Conservation (phyloP, 371 early-diverging fungal species). For the Rhizopus delemar region DNA sequence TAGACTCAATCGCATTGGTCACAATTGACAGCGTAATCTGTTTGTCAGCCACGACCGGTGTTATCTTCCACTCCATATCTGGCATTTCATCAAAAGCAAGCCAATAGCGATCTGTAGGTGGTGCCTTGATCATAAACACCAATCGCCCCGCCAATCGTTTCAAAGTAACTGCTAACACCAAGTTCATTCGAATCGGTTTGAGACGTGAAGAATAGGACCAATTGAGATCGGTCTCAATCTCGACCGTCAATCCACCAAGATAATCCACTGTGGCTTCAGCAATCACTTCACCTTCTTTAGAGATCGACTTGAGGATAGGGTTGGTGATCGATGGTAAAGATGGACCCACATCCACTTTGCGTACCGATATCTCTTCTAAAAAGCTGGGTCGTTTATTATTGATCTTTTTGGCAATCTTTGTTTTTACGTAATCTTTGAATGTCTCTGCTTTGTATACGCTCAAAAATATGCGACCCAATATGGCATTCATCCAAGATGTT, state of each 20-base stretch:
- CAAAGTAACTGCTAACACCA: slow-evolving; percentile 75
- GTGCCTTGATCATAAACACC: slow-evolving; percentile 78
- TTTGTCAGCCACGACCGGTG: slow-evolving; percentile 84
- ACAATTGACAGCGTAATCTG: slow-evolving; percentile 77
- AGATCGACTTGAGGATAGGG: slow-evolving; percentile 69
- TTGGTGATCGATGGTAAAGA: slow-evolving; percentile 78
- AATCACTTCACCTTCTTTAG: slow-evolving; percentile 69
- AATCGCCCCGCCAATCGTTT: slow-evolving; percentile 70
- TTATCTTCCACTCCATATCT: slow-evolving; percentile 73
- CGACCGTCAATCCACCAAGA: slow-evolving; percentile 70
- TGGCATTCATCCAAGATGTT: slow-evolving; percentile 86
- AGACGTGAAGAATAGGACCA: slow-evolving; percentile 45
- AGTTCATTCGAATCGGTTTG: slow-evolving; percentile 72
- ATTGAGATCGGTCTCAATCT: slow-evolving; percentile 65
- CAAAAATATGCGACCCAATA: slow-evolving; percentile 78
- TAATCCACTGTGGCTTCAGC: slow-evolving; percentile 79
- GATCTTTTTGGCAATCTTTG: slow-evolving; percentile 67
- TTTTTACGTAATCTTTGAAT: slow-evolving; percentile 58
- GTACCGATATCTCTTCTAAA: slow-evolving; percentile 78
- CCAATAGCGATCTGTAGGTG: slow-evolving; percentile 88
- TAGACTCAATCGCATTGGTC: slow-evolving; percentile 79
- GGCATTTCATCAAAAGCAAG: slow-evolving; percentile 85
- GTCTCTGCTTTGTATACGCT: slow-evolving; percentile 69
- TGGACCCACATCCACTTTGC: slow-evolving; percentile 75
- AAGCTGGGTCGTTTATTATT: slow-evolving; percentile 70